These are phyloP conservation scores for Talaromyces funiculosus DNA, from an alignment of 2,329 filamentous ascomycete genomes.

Conservation along the genomic window DNA sequence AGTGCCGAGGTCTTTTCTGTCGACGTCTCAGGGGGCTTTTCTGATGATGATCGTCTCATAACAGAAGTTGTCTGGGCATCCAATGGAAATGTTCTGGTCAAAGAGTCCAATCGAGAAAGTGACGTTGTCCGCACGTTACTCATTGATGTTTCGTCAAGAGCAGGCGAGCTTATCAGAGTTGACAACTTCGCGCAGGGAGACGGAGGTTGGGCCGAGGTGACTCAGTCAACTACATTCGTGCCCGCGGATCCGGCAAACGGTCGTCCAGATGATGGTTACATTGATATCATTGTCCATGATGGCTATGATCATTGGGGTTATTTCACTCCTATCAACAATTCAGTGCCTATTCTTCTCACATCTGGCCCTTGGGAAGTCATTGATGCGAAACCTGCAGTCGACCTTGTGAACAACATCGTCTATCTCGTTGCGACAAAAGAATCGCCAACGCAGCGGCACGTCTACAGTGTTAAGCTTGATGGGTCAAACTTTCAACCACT, in stretches of 20 bases:
- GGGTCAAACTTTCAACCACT: slow-evolving; percentile 67
- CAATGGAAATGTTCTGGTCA: slow-evolving; percentile 70
- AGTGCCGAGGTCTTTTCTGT: slow-evolving; percentile 75
- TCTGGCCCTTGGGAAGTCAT: slow-evolving; percentile 90
- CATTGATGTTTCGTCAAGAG: slow-evolving; percentile 68
- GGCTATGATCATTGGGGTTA: slow-evolving; percentile 89
- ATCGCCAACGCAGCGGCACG: slow-evolving; percentile 80
- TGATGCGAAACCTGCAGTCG: slow-evolving; percentile 74
- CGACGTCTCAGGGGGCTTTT: slow-evolving; percentile 69
- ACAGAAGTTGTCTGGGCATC: slow-evolving; percentile 92
- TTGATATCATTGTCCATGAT: slow-evolving; percentile 82
- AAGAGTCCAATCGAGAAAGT: slow-evolving; percentile 90
- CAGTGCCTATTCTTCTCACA: slow-evolving; percentile 78
- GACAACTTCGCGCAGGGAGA: slow-evolving; percentile 79
- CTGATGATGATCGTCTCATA: slow-evolving; percentile 77
- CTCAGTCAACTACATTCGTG: slow-evolving; percentile 76
- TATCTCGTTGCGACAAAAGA: slow-evolving; percentile 88
- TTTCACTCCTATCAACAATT: slow-evolving; percentile 79
- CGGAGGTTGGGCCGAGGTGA: slow-evolving; percentile 95
- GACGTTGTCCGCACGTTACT: slow-evolving; percentile 83
- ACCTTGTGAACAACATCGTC: slow-evolving; percentile 76
- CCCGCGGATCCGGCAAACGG: slow-evolving; percentile 75
- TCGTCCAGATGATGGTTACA: slow-evolving; percentile 77
- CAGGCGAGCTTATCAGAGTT: slow-evolving; percentile 71
- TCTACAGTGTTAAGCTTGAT: slow-evolving; percentile 84